These are phyloP conservation scores for Lasiosphaeria ovina DNA, from an alignment of 495 filamentous ascomycete species.

Conservation along the genomic window DNA sequence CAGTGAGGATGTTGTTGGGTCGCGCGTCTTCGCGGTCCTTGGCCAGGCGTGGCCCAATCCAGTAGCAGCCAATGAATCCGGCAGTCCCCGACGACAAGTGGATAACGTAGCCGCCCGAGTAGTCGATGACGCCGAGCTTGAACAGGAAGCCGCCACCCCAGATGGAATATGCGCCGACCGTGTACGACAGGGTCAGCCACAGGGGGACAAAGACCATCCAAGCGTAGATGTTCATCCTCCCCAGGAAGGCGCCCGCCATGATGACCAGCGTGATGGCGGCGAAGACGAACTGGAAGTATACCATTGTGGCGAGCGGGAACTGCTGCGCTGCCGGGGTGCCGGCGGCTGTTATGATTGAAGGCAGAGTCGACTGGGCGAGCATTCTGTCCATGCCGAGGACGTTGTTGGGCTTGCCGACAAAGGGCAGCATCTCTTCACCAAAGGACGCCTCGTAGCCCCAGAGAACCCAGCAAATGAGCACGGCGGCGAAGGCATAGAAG, in stretches of 20 bases:
- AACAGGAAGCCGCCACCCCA: conserved; percentile 58
- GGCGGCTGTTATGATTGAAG: conserved; percentile 29
- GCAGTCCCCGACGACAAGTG: conserved; percentile 57
- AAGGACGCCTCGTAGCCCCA: conserved; percentile 56
- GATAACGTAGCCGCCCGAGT: conserved; percentile 60
- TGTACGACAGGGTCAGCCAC: conserved; percentile 54
- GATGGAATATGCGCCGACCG: conserved; percentile 45
- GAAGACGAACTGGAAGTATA: conserved; percentile 62
- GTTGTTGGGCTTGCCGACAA: conserved; percentile 51
- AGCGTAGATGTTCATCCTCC: conserved; percentile 54
- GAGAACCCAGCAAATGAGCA: conserved; percentile 57
- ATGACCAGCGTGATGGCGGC: conserved; percentile 57
- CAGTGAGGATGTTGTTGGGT: conserved; percentile 52
- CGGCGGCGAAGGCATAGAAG: conserved; percentile 55
- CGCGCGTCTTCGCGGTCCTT: conserved; percentile 49
- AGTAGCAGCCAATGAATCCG: conserved; percentile 53
- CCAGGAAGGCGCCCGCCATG: conserved; percentile 50
- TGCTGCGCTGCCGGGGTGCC: conserved; percentile 28
- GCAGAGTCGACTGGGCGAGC: conserved; percentile 45
- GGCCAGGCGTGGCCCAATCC: conserved; percentile 52
- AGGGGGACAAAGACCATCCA: conserved; percentile 60
- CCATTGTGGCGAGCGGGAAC: conserved; percentile 54
- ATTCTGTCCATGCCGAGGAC: conserved; percentile 47
- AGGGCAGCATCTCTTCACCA: conserved; percentile 50
- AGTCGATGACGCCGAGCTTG: conserved; percentile 53